Conservation (phyloP, 257 asterid species). For the Solanum chaucha region DNA sequence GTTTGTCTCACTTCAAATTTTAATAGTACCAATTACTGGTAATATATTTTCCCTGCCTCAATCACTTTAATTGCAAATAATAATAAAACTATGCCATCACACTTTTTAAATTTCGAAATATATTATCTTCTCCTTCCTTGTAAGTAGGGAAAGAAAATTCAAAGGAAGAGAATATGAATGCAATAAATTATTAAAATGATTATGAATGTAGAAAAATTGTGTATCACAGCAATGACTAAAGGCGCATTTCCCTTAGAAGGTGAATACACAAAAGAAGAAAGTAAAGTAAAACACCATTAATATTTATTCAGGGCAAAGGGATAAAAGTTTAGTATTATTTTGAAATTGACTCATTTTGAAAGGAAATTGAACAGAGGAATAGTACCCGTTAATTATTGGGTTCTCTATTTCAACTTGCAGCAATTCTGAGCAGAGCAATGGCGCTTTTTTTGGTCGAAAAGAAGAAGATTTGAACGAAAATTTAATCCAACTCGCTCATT, state of each 20-base stretch:
- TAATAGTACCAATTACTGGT: too few relatives aligned
- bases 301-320: background rate
- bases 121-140: background rate
- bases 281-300: background rate
- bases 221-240: background rate
- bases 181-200: background rate
- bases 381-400: background rate
- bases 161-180: background rate
- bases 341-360: background rate
- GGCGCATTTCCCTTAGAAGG: background rate
- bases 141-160: background rate
- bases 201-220: background rate
- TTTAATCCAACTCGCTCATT: background rate
- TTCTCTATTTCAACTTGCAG: background rate
- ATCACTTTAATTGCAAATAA: background rate
- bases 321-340: background rate
- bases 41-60: background rate
- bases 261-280: background rate
- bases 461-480: background rate
- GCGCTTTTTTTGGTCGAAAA: background rate
- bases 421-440: background rate
- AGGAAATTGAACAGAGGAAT: background rate
- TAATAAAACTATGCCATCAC: background rate
- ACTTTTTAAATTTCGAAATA: background rate
- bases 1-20: background rate